A percentile compares a stretch with the other conserved stretches of the same genome.
Evolutionary conservation across 352 stramenopile species (phyloP).

Genomic region (Phytophthora hibernalis): DNA sequence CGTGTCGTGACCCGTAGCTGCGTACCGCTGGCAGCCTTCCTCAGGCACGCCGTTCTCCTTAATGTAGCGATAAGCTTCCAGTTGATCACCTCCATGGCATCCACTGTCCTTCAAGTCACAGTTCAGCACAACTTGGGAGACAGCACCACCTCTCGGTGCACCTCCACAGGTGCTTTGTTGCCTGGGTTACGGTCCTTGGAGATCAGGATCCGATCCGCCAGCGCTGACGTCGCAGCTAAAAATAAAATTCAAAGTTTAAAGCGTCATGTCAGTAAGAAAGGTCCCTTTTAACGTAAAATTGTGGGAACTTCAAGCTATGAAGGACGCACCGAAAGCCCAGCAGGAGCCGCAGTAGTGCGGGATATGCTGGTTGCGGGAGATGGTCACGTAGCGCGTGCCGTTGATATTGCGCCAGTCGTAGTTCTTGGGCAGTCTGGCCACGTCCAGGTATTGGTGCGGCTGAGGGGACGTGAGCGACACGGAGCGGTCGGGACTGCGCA

Average conservation of each 20-base stretch:
- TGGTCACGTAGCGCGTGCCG: constrained; percentile 82
- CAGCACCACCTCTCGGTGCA: constrained; percentile 82
- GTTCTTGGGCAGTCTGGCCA: constrained; percentile 84
- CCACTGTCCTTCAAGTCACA: constrained; percentile 86
- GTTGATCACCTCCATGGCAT: constrained; percentile 94
- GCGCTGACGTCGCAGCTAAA: constrained; percentile 79
- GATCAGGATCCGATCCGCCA: constrained; percentile 90
- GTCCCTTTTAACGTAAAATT: not conserved
- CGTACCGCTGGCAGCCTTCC: constrained; percentile 95
- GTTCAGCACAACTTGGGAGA: constrained; percentile 91
- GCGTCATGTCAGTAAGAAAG: not conserved
- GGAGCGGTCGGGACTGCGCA: constrained; percentile 76
- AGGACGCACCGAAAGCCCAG: constrained; percentile 79
- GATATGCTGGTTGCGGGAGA: constrained; percentile 89
- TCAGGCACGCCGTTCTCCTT: constrained; percentile 93
- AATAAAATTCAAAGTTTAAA: constrained; percentile 16
- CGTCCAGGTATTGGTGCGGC: constrained; percentile 75
- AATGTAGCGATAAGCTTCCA: constrained; percentile 93
- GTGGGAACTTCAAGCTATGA: constrained; percentile 20
- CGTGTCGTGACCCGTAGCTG: constrained; percentile 92
- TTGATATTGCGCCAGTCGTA: constrained; percentile 95
- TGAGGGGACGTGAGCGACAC: constrained; percentile 64
- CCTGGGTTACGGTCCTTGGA: constrained; percentile 64
- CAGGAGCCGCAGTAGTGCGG: constrained; percentile 91
- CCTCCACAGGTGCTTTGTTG: constrained; percentile 64